Evolutionary conservation across 1,139 yeast species (phyloP).

Genomic region (Geotrichum histeridarum): DNA sequence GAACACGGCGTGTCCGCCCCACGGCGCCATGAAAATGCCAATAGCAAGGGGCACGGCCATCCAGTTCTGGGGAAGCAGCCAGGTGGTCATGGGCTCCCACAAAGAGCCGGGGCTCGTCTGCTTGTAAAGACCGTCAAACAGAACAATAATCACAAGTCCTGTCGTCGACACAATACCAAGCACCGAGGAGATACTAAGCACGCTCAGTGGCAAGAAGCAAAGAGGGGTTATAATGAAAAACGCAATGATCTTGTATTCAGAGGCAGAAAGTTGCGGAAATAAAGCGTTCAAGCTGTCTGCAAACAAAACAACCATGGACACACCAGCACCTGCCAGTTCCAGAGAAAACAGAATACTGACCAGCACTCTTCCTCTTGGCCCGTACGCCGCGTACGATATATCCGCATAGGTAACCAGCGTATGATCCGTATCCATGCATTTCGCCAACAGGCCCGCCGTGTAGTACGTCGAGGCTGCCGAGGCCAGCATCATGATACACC

Average conservation of each 20-base stretch:
- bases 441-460: constrained; percentile 63
- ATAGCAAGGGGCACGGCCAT: constrained; percentile 53
- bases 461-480: constrained; percentile 62
- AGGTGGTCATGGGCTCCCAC: constrained; percentile 45
- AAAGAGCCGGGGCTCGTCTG: constrained; percentile 62
- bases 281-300: constrained; percentile 76
- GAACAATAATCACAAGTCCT: constrained; percentile 53
- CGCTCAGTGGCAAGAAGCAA: constrained; percentile 63
- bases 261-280: constrained; percentile 48
- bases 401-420: constrained; percentile 86
- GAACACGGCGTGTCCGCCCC: constrained; percentile 88
- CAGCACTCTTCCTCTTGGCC: constrained; percentile 52
- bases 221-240: constrained; percentile 59
- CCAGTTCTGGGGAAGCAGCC: constrained; percentile 48
- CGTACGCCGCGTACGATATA: constrained; percentile 72
- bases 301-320: constrained; percentile 70
- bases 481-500: constrained; percentile 47
- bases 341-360: constrained; percentile 68
- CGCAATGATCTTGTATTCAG: constrained; percentile 52
- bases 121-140: constrained; percentile 59
- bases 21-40: constrained; percentile 78
- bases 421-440: constrained; percentile 66
- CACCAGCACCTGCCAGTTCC: constrained; percentile 74
- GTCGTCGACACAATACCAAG: constrained; percentile 71
- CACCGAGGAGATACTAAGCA: constrained; percentile 67